A percentile compares a stretch with the other conserved stretches of the same genome.
Conservation (phyloP, 805 yeast species). For the Saturnispora silvae region DNA sequence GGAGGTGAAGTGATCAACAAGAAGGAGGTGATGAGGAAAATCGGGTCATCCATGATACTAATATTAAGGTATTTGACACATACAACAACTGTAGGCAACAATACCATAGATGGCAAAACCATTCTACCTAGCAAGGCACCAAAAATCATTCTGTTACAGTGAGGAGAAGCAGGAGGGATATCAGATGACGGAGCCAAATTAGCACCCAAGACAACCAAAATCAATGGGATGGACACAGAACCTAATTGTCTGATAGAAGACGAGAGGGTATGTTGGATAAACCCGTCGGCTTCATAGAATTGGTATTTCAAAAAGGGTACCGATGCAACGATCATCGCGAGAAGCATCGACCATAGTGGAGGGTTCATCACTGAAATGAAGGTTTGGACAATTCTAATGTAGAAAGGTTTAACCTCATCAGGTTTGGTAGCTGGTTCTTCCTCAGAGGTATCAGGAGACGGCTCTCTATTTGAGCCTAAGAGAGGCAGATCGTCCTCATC, state of each 20-base stretch:
- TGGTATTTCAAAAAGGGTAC: constrained; percentile 45
- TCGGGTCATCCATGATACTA: constrained; percentile 72
- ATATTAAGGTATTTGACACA: constrained; percentile 53
- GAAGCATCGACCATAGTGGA: constrained; percentile 70
- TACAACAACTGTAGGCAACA: constrained; percentile 56
- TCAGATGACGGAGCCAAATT: constrained; percentile 61
- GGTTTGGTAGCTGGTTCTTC: not conserved
- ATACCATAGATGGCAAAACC: constrained; percentile 61
- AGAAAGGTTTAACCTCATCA: not conserved
- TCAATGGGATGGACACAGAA: constrained; percentile 66
- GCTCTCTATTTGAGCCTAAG: not conserved
- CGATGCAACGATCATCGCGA: constrained; percentile 60
- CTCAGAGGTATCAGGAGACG: not conserved
- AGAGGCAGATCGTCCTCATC: constrained; percentile 3
- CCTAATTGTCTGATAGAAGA: constrained; percentile 58
- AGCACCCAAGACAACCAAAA: constrained; percentile 68
- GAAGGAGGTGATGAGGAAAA: constrained; percentile 66
- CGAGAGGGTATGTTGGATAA: constrained; percentile 55
- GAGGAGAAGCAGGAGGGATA: constrained; percentile 53
- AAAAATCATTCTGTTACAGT: constrained; percentile 50
- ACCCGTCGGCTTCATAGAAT: constrained; percentile 50
- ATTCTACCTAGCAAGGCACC: constrained; percentile 68
- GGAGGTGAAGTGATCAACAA: constrained; percentile 72
- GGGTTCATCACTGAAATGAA: constrained; percentile 48
- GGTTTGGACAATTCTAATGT: constrained; percentile 2